phyloP scores from a whole-genome alignment of 2,329 filamentous ascomycete genomes.

The Clonostachys sp. region DNA sequence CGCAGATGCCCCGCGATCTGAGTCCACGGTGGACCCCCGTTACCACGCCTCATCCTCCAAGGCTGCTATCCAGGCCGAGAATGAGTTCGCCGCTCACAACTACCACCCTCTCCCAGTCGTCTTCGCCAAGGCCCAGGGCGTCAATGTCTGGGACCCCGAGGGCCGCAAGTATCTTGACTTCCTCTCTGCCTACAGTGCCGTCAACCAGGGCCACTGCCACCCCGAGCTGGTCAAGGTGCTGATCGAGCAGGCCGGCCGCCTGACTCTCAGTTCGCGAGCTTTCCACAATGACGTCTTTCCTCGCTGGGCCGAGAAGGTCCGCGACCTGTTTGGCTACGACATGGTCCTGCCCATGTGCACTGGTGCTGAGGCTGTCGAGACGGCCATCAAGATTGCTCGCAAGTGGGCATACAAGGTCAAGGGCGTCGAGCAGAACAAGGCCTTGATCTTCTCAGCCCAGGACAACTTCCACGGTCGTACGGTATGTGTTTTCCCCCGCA shows the following conservation, averaged over 20 bases:
- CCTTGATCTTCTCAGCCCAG: constrained; percentile 75
- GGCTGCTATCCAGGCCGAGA: constrained; percentile 75
- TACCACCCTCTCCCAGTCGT: constrained; percentile 96
- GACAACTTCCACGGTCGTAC: constrained; percentile 98
- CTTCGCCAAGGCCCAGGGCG: constrained; percentile 79
- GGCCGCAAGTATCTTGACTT: constrained; percentile 95
- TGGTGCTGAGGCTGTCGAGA: constrained; percentile 93
- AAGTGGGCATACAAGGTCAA: constrained; percentile 99
- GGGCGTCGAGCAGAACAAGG: constrained; percentile 78
- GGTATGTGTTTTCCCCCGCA: constrained; percentile 43
- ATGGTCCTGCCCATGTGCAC: constrained; percentile 99
- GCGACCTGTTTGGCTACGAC: constrained; percentile 85
- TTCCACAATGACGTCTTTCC: constrained; percentile 99
- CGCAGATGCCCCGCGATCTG: constrained; percentile 29
- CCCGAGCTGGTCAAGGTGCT: constrained; percentile 91
- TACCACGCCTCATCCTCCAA: constrained; percentile 76
- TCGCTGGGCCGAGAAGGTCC: constrained; percentile 89
- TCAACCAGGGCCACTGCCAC: constrained; percentile 98
- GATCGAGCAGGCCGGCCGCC: constrained; percentile 79
- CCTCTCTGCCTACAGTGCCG: constrained; percentile 93
- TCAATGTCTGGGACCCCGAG: constrained; percentile 95
- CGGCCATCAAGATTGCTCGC: constrained; percentile 88
- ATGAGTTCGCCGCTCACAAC: constrained; percentile 90
- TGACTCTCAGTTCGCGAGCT: constrained; percentile 89
- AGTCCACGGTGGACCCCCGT: constrained; percentile 27